Conservation (phyloP, 176 grass and related monocot genomes). For the Triticum timopheevii region DNA sequence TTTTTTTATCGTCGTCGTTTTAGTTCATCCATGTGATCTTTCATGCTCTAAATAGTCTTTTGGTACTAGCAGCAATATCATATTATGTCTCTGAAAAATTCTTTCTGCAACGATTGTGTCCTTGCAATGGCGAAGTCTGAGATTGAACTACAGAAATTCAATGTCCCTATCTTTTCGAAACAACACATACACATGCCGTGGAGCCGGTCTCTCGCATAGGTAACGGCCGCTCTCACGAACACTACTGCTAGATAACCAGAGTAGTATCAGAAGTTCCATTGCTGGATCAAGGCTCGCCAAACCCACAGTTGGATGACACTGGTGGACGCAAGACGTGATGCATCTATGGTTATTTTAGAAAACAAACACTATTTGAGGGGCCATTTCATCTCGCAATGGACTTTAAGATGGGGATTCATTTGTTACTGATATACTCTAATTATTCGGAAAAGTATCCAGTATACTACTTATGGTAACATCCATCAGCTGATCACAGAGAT, state of each 20-base stretch:
- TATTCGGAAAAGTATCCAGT: neutral
- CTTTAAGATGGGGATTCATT: constrained; percentile 28
- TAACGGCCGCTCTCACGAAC: constrained; percentile 39
- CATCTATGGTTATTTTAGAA: neutral
- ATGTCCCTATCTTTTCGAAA: no score
- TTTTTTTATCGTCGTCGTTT: no score
- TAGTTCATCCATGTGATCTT: no score
- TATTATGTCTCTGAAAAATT: neutral
- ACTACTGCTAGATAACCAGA: neutral
- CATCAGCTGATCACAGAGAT: no score
- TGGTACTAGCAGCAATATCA: no score
- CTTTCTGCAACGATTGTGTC: no score
- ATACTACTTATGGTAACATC: neutral
- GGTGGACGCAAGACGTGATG: constrained; percentile 17
- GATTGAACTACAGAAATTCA: no score
- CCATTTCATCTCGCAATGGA: neutral
- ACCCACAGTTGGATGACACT: constrained; percentile 1
- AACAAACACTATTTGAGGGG: neutral
- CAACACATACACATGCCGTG: no score
- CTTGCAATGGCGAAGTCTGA: no score
- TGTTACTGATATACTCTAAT: neutral
- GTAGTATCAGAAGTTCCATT: neutral
- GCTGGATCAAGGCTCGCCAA: constrained; percentile 19
- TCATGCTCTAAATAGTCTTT: no score
- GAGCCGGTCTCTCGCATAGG: constrained; percentile 21